Conservation (phyloP, 495 filamentous ascomycete species). For the Symbiotaphrina buchneri region DNA sequence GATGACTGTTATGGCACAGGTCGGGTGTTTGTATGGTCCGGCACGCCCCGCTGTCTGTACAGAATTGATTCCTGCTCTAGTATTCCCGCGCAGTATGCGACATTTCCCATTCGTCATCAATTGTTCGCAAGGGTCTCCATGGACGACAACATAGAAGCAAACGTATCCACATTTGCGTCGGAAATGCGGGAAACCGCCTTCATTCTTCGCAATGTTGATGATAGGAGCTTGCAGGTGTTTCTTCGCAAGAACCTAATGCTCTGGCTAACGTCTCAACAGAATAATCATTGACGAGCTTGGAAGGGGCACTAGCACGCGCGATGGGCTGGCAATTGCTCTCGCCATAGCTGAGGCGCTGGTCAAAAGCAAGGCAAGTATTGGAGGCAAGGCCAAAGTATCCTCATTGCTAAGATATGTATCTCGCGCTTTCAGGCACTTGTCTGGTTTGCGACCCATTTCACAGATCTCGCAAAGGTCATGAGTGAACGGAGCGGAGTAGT, state of each 20-base stretch:
- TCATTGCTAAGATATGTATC: conserved; percentile 1
- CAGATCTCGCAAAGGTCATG: conserved; percentile 57
- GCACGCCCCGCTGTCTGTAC: no score
- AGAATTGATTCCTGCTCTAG: conserved; percentile 4
- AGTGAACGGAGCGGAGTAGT: conserved; percentile 51
- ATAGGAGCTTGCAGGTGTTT: conserved; percentile 30
- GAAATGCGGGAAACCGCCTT: conserved; percentile 95
- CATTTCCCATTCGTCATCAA: conserved; percentile 57
- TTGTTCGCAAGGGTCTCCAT: conserved; percentile 74
- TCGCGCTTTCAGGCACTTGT: conserved; percentile 28
- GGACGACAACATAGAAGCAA: conserved; percentile 75
- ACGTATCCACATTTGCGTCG: conserved; percentile 77
- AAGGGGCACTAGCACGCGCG: conserved; percentile 70
- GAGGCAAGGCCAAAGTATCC: not conserved
- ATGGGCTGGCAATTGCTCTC: conserved; percentile 77
- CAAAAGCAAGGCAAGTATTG: conserved; percentile 23
- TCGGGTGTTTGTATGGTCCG: conserved; percentile 46
- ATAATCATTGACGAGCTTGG: conserved; percentile 87
- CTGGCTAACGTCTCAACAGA: conserved; percentile 5
- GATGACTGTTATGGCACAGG: conserved; percentile 77
- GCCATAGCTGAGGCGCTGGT: conserved; percentile 74
- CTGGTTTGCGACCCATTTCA: conserved; percentile 90
- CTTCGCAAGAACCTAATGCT: not conserved
- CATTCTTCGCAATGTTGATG: conserved; percentile 60
- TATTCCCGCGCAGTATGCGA: conserved; percentile 66